Conservation (phyloP, 345 rosid species). For the Chamaenerion angustifolium region DNA sequence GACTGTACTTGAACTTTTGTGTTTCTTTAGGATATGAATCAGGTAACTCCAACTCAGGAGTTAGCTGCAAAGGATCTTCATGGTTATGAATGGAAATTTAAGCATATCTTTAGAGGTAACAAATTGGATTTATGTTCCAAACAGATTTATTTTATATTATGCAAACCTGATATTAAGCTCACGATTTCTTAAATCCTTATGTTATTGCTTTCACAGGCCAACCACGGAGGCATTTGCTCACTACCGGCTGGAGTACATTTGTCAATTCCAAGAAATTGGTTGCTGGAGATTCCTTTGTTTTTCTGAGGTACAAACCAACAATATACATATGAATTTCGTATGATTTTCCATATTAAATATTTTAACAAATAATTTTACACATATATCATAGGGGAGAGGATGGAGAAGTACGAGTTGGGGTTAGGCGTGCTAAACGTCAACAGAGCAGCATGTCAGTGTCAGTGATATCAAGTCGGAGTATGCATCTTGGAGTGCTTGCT, state of each 20-base stretch:
- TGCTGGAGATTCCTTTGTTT: constrained; percentile 85
- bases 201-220: constrained; percentile 37
- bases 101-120: constrained; percentile 84
- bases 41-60: constrained; percentile 82
- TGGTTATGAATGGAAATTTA: constrained; percentile 84
- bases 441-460: constrained; percentile 67
- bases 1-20: constrained; percentile 3
- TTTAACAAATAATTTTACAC: background rate
- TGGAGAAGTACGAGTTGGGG: constrained; percentile 72
- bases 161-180: too few species aligned
- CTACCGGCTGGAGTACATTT: constrained; percentile 96
- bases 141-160: background rate
- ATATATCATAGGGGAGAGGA: constrained; percentile 42
- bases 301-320: constrained; percentile 43
- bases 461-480: constrained; percentile 85
- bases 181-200: background rate
- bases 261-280: constrained; percentile 80
- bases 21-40: constrained; percentile 60
- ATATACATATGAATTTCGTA: constrained; percentile 3
- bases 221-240: constrained; percentile 86
- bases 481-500: constrained; percentile 93
- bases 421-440: constrained; percentile 51
- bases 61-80: constrained; percentile 77
- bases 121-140: background rate
- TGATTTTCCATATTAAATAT: background rate